Base-by-base conservation (phyloP, 306 rosid species). In the Comarum palustre region DNA sequence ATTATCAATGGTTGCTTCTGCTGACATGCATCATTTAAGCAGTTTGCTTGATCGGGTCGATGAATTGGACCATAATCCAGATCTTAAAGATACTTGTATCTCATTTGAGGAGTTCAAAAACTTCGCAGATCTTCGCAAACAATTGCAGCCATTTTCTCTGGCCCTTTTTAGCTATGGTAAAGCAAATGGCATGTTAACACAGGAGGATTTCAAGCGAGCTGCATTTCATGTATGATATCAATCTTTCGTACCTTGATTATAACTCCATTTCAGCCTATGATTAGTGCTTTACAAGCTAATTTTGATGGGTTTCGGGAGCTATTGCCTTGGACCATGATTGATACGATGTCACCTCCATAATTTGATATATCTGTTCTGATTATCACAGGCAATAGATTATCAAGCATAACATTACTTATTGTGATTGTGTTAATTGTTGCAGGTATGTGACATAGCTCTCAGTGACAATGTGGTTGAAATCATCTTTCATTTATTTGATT, bases 1-100 rank as follows among this genome's bases (percentile, higher is more conserved):
- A 22, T 81, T 89, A 76, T 94, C 99, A 82, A 77, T 94, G 91
- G 97, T 89, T 82, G 96, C 99, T 74, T 85, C 97, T 66, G 99
- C 99, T 0, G 90, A 87, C 77, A 72, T 86, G 79, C 78, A 77
- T 80, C 90, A 80, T 66, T 54, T 88, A 74, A 80, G 77, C 72
- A 81, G 66, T 79, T 76, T 94, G 83, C 96, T 94, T 76, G 82
- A 74, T 55, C 91, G 82, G 77, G 97, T 82, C 36, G 88, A 83
- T 70, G 77, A 74, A 69, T 45, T 94, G 83, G 71, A 67, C 42
- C 51, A 85, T 70, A 69, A 81, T 62, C 84, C 86, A 27, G 75
- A n/a, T 65, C 79, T 88, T n/a, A 84, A 62, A 62, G 89, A 91
- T 46, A n/a, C 58, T 20, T 83, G 75, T 59, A 81, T 94, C 71